phyloP scores from a whole-genome alignment of 2,329 filamentous ascomycete species.

The Aspergillus awamori region DNA sequence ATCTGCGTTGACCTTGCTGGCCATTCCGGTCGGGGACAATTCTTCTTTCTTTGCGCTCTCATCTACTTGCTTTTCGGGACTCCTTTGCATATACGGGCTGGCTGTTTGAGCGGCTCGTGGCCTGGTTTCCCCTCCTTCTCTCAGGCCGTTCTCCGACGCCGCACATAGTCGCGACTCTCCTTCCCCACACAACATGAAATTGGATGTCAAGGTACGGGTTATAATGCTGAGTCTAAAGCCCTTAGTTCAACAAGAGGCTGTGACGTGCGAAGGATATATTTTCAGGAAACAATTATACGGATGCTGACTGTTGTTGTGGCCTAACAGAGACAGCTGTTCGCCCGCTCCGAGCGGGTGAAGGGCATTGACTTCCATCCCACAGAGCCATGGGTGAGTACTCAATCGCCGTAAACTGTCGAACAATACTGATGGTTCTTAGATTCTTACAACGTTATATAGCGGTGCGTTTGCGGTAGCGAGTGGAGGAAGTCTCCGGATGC shows the following conservation, averaged over 20 bases:
- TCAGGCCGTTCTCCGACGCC: slow-evolving; percentile 36
- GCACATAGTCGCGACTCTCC: slow-evolving; percentile 37
- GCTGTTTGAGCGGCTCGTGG: slow-evolving; percentile 40
- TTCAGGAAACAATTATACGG: slow-evolving; percentile 11
- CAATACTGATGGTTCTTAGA: slow-evolving; percentile 47
- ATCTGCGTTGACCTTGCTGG: slow-evolving; percentile 17
- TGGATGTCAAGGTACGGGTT: slow-evolving; percentile 61
- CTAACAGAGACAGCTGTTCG: slow-evolving; percentile 74
- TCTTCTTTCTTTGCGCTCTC: slow-evolving; percentile 10
- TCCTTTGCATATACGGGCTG: slow-evolving; percentile 23
- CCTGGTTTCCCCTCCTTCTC: slow-evolving; percentile 33
- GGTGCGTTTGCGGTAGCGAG: slow-evolving; percentile 57
- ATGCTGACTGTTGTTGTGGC: slow-evolving; percentile 44
- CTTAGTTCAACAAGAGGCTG: background rate
- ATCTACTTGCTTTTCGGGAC: slow-evolving; percentile 14
- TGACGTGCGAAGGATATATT: slow-evolving; percentile 4
- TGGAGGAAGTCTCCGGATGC: slow-evolving; percentile 11
- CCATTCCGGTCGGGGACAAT: slow-evolving; percentile 26
- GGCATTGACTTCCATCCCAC: slow-evolving; percentile 96
- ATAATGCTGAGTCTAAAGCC: slow-evolving; percentile 4
- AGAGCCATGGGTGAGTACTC: slow-evolving; percentile 78
- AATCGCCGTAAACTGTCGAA: slow-evolving; percentile 7
- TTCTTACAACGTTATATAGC: slow-evolving; percentile 92
- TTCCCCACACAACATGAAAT: slow-evolving; percentile 54
- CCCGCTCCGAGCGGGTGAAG: slow-evolving; percentile 93